Evolutionary conservation across 106 monocot species (phyloP).

Genomic region (Acorus calamus): DNA sequence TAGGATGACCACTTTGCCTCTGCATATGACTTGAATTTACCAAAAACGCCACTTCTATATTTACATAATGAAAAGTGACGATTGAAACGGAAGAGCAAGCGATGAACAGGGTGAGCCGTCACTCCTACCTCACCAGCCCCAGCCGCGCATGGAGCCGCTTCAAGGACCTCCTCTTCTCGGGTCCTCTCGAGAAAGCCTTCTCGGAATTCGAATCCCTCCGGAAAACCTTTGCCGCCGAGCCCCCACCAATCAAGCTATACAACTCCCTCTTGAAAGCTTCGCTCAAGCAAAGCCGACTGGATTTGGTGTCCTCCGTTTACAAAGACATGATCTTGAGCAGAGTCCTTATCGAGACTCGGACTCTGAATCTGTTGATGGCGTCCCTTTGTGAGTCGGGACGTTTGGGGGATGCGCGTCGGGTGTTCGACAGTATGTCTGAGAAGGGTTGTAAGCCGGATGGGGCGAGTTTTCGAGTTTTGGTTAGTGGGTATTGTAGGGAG

Average conservation of each 20-base stretch:
- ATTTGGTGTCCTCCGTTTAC: constrained; percentile 49
- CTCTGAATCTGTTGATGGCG: constrained; percentile 52
- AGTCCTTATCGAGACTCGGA: constrained; percentile 42
- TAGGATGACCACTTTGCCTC: no score
- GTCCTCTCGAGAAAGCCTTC: constrained; percentile 33
- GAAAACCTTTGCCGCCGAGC: constrained; percentile 16
- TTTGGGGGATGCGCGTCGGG: constrained; percentile 35
- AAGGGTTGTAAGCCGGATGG: constrained; percentile 54
- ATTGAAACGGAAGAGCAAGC: no score
- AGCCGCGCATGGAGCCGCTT: constrained; percentile 3
- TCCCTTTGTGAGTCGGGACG: constrained; percentile 51
- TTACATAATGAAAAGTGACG: no score
- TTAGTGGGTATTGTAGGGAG: constrained; percentile 54
- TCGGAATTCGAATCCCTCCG: constrained; percentile 48
- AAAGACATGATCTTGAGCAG: constrained; percentile 52
- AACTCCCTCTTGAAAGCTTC: constrained; percentile 43
- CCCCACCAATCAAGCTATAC: constrained; percentile 37
- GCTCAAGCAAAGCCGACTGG: constrained; percentile 18
- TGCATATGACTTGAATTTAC: no score
- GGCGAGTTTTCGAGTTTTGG: constrained; percentile 69
- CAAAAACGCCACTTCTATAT: no score
- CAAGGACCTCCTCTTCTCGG: constrained; percentile 4
- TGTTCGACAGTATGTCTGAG: constrained; percentile 74
- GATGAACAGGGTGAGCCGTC: background rate
- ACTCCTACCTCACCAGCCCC: constrained; percentile 15